Conservation (phyloP, 345 rosid species). For the Microthlaspi erraticum region DNA sequence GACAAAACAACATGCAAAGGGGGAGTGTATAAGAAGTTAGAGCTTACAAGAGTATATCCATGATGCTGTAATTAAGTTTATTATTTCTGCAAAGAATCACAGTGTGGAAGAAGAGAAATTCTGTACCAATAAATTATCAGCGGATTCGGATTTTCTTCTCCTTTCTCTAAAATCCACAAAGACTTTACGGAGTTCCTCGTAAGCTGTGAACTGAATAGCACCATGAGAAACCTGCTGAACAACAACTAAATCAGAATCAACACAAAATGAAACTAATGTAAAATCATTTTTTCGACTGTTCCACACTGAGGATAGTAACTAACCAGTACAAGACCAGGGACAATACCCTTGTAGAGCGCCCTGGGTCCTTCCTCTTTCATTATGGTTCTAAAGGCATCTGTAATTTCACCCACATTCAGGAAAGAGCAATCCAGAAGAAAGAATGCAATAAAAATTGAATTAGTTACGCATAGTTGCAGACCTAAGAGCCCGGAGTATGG, state of each 20-base stretch:
- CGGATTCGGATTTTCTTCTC: slow-evolving; percentile 41
- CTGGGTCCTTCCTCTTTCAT: slow-evolving; percentile 89
- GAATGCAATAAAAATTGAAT: neutral
- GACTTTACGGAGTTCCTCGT: slow-evolving; percentile 86
- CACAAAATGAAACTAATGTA: slow-evolving; percentile 7
- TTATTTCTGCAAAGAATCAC: slow-evolving; percentile 1
- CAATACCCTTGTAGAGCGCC: slow-evolving; percentile 84
- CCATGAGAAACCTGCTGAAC: slow-evolving; percentile 96
- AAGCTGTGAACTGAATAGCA: slow-evolving; percentile 87
- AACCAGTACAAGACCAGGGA: slow-evolving; percentile 84
- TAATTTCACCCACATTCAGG: slow-evolving; percentile 32
- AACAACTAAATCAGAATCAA: slow-evolving; percentile 31
- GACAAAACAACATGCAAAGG: slow-evolving; percentile 8
- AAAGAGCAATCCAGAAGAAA: neutral
- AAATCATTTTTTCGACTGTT: neutral
- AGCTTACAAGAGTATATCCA: neutral
- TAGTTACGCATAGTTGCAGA: slow-evolving; percentile 44
- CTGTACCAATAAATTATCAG: slow-evolving; percentile 67
- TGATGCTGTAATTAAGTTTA: neutral
- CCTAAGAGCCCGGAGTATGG: slow-evolving; percentile 83
- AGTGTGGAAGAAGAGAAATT: neutral
- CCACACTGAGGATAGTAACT: slow-evolving; percentile 27
- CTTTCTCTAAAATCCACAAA: slow-evolving; percentile 56
- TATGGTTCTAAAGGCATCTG: slow-evolving; percentile 90
- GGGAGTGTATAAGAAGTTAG: neutral